Evolutionary conservation across 306 rosid species (phyloP).

Genomic region (Inga laurina): DNA sequence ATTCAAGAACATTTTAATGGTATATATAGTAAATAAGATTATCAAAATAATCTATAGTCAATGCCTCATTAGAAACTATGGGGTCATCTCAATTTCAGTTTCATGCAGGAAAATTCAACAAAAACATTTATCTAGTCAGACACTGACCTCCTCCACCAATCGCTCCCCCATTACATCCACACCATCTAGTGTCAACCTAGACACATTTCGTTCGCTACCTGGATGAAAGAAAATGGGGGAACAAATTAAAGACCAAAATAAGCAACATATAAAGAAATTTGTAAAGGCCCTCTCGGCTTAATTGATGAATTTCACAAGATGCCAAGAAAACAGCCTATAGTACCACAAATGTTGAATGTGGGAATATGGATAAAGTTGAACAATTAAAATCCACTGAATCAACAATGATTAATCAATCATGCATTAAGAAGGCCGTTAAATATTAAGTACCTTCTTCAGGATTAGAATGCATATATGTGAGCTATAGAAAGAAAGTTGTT

Average conservation of each 20-base stretch:
- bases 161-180: slow-evolving; percentile 98
- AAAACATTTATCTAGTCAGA: slow-evolving; percentile 6
- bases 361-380: background rate
- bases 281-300: background rate
- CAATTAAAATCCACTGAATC: background rate
- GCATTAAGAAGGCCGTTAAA: background rate
- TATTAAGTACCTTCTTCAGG: background rate
- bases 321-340: background rate
- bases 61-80: slow-evolving; percentile 5
- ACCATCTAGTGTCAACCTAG: slow-evolving; percentile 78
- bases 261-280: background rate
- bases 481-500: background rate
- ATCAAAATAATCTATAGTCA: slow-evolving; percentile 16
- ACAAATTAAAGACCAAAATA: slow-evolving; percentile 2
- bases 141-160: slow-evolving; percentile 77
- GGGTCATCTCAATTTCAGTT: slow-evolving; percentile 20
- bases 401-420: background rate
- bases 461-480: background rate
- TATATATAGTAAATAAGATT: background rate
- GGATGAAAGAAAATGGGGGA: slow-evolving; percentile 21
- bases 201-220: slow-evolving; percentile 92
- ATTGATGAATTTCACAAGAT: background rate
- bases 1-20: slow-evolving; percentile 11
- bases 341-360: background rate
- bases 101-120: slow-evolving; percentile 21